Base-by-base conservation (phyloP, 1,284 basidiomycete genomes). In the Jaminaea rosea region DNA sequence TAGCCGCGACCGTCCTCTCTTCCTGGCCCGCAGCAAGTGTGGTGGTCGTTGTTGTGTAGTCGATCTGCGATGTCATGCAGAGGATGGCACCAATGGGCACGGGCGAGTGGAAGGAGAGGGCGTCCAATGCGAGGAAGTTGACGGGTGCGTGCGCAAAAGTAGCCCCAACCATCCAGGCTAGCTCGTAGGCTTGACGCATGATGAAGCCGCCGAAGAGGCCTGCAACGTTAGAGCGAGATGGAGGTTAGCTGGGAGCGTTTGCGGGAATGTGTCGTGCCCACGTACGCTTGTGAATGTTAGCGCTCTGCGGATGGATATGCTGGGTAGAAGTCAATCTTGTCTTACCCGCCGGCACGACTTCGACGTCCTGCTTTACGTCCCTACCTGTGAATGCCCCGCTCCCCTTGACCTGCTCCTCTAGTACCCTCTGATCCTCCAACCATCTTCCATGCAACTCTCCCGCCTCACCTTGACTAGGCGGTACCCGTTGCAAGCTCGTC, bases 101-200 rank as follows among this genome's bases (percentile, higher is more conserved):
- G 24, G 67, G 67, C 4, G 61, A 51, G 47, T 67, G 67, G 57
- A 69, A 69, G 17, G 58, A 55, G 31, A 69, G 56, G 4, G 53
- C 60, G 26, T 76, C 75, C 17, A 76, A 62, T 4, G 75, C 63
- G 6, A 76, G 55, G 54, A 76, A 76, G 13, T 62, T 64, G 13
- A 76, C 74, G 8, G 69, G 66, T 5, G 60, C 56, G 5, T 70
- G 61, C 23, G 67, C 65, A 47, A 75, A 66, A 47, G 49, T 48
- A 53, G 67, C 69, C 0, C 67, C 72, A 1, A 60, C 68, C 52
- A 72, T 63, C 59, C 69, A 76, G 2, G 73, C 75, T 1, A 72
- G 59, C 56, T 76, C 75, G 63, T 74, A 76, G 0, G 74, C 69
- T 17, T 59, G 56, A 8, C 55, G 52, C 63, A 69, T 69, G n/a